Percentiles rank a stretch among this genome's conserved stretches.
Evolutionary conservation across 2,329 filamentous ascomycete genomes (phyloP).

Genomic region (Colletotrichum sp.): DNA sequence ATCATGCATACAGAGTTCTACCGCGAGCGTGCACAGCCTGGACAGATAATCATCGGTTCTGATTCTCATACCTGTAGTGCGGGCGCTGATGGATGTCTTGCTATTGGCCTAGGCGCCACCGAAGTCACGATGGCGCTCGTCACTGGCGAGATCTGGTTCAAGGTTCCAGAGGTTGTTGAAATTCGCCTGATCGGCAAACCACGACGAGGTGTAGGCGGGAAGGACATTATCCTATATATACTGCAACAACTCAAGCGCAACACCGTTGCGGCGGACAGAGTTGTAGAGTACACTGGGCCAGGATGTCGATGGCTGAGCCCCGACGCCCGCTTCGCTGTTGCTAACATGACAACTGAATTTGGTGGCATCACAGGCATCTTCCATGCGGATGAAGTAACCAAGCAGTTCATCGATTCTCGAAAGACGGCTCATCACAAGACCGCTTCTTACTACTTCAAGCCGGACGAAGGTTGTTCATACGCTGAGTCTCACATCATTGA

Average conservation of each 20-base stretch:
- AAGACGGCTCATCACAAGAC: conserved; percentile 36
- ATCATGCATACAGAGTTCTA: conserved; percentile 47
- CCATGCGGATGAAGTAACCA: conserved; percentile 40
- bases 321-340: conserved; percentile 44
- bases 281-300: conserved; percentile 42
- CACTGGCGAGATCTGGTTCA: conserved; percentile 45
- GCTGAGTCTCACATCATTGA: conserved; percentile 40
- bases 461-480: conserved; percentile 43
- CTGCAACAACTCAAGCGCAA: conserved; percentile 41
- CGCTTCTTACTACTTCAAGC: conserved; percentile 39
- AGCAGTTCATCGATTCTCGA: conserved; percentile 37
- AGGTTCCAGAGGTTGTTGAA: conserved; percentile 38
- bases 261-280: conserved; percentile 40
- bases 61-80: conserved; percentile 44
- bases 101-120: conserved; percentile 41
- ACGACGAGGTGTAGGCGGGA: conserved; percentile 37
- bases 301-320: conserved; percentile 34
- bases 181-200: conserved; percentile 37
- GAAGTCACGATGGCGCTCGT: conserved; percentile 42
- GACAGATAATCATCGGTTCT: conserved; percentile 41
- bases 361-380: conserved; percentile 49
- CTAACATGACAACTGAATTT: conserved; percentile 43
- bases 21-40: conserved; percentile 40
- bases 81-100: conserved; percentile 38
- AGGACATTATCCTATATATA: conserved; percentile 44